Conservation (phyloP, 2,329 filamentous ascomycete genomes). For the Talaromyces sp. region DNA sequence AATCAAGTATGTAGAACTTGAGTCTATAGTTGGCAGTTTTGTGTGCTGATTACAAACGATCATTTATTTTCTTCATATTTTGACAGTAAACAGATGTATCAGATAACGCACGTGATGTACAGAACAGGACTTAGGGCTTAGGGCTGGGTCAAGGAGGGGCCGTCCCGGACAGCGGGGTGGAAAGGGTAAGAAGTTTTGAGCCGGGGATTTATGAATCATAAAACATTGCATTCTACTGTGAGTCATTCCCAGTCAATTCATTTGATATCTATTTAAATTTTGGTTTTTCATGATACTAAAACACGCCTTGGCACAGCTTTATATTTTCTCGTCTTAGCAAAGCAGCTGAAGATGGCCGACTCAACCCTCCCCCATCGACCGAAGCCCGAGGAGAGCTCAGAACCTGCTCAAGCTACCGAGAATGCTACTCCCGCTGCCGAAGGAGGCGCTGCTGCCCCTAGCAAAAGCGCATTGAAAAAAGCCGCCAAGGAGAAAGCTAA, state of each 20-base stretch:
- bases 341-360: conserved; percentile 31
- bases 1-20: neutral
- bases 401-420: conserved; percentile 21
- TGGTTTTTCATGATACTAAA: neutral
- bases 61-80: neutral
- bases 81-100: neutral
- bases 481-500: conserved; percentile 87
- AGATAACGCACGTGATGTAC: conserved; percentile 11
- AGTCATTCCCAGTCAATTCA: neutral
- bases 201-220: conserved; percentile 10
- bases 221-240: neutral
- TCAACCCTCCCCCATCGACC: conserved; percentile 39
- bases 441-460: conserved; percentile 50
- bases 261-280: neutral
- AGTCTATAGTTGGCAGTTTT: no score
- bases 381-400: conserved; percentile 35
- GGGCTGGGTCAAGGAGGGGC: conserved; percentile 19
- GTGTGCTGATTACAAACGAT: neutral
- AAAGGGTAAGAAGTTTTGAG: conserved; percentile 13
- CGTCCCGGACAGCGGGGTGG: conserved; percentile 13
- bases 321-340: neutral
- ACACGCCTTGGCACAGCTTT: neutral
- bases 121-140: conserved; percentile 16
- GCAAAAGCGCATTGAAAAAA: conserved; percentile 82
- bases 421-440: conserved; percentile 28